Conservation (phyloP, 257 asterid species). For the Misopates orontium region DNA sequence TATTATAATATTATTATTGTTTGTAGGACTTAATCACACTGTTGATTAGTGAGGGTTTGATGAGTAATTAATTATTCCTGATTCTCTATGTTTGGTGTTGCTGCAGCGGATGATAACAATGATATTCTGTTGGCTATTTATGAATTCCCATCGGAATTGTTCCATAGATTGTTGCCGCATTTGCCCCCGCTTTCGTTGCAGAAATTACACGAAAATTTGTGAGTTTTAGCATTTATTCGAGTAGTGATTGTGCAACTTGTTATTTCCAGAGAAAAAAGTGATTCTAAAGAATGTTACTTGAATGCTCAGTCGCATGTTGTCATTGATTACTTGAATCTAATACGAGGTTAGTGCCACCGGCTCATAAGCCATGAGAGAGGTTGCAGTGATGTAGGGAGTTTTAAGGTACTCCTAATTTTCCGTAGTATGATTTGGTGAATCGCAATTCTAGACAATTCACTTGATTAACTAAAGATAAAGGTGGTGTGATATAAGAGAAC, state of each 20-base stretch:
- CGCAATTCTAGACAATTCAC: too few species aligned
- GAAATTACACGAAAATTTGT: slow-evolving; percentile 54
- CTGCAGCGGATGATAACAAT: slow-evolving; percentile 44
- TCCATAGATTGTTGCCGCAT: slow-evolving; percentile 55
- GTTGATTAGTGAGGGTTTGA: background rate
- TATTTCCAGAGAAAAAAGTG: background rate
- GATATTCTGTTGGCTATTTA: slow-evolving; percentile 43
- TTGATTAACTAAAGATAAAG: too few species aligned
- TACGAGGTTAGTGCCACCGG: slow-evolving; percentile 4
- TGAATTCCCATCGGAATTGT: slow-evolving; percentile 65
- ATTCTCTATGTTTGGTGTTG: background rate
- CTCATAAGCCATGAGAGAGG: background rate
- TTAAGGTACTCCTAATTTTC: too few species aligned
- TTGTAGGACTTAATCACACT: background rate
- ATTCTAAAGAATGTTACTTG: background rate
- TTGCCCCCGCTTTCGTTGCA: slow-evolving; percentile 76
- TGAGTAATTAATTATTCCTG: too few species aligned
- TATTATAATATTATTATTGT: background rate
- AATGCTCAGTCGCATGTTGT: slow-evolving; percentile 2
- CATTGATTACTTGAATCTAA: background rate
- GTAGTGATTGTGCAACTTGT: background rate
- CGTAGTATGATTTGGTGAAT: too few species aligned
- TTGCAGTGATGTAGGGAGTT: too few species aligned
- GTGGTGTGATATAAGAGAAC: background rate
- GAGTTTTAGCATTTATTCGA: slow-evolving; percentile 26